Conservation (phyloP, 768 basidiomycete genomes). For the Kwoniella dejecticola region DNA sequence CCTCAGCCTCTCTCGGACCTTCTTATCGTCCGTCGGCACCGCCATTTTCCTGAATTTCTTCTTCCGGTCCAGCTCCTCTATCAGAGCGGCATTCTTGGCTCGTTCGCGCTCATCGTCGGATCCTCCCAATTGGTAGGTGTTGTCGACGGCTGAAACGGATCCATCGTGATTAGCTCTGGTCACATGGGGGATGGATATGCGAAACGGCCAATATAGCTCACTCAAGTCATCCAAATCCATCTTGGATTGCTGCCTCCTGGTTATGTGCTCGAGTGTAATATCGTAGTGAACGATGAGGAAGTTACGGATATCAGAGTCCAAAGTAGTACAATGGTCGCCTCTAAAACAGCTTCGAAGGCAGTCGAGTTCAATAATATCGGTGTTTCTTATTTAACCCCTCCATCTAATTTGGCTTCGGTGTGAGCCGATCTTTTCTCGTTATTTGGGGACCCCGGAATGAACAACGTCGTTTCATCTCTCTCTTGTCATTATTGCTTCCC, state of each 20-base stretch:
- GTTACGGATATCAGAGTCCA: no score
- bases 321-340: no score
- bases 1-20: slow-evolving; percentile 82
- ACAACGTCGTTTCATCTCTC: neutral
- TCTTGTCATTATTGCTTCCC: neutral
- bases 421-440: neutral
- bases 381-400: no score
- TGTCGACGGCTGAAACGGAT: slow-evolving; percentile 36
- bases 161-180: no score
- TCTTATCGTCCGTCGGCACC: slow-evolving; percentile 94
- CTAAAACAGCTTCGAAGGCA: no score
- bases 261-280: neutral
- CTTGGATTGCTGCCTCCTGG: slow-evolving; percentile 2
- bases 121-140: slow-evolving; percentile 45
- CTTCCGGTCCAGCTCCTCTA: slow-evolving; percentile 96
- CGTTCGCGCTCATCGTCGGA: slow-evolving; percentile 56
- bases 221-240: slow-evolving; percentile 51
- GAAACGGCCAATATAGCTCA: slow-evolving; percentile 30
- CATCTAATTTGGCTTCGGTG: neutral
- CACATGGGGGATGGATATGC: no score
- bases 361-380: no score
- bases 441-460: neutral
- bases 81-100: slow-evolving; percentile 69
- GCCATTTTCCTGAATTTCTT: slow-evolving; percentile 91
- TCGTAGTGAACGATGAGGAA: no score